Conservation (phyloP, 768 basidiomycete genomes). For the Lactarius quietus region DNA sequence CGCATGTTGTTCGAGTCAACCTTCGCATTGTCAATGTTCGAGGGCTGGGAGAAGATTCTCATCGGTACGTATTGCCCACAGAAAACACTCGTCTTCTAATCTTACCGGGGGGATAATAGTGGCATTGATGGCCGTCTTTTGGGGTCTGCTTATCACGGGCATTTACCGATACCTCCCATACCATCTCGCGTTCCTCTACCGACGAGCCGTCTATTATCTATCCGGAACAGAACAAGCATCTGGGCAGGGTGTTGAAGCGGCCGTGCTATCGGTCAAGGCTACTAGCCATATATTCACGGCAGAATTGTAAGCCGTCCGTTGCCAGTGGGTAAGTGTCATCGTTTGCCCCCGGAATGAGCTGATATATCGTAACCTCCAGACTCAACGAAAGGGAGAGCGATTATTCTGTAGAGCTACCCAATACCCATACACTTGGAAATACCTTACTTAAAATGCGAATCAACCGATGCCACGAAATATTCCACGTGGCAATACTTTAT, state of each 20-base stretch:
- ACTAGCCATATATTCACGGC: background rate
- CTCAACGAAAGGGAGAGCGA: background rate
- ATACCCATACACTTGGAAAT: background rate
- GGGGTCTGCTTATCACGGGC: conserved; percentile 47
- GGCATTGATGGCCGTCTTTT: conserved; percentile 35
- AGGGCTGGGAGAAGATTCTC: conserved; percentile 66
- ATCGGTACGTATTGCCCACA: conserved; percentile 42
- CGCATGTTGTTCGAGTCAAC: conserved; percentile 57
- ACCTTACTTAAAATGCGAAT: no score
- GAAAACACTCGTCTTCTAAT: conserved; percentile 9
- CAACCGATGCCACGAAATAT: no score
- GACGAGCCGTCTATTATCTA: conserved; percentile 59
- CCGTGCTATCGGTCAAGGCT: conserved; percentile 8
- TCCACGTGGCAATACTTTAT: background rate
- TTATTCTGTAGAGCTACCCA: background rate
- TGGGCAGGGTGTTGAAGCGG: background rate
- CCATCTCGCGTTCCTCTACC: conserved; percentile 50
- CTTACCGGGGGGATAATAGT: conserved; percentile 1
- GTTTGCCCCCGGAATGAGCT: background rate
- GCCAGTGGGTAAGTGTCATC: background rate
- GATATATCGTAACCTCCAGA: background rate
- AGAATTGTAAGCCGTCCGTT: conserved; percentile 11
- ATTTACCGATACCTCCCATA: conserved; percentile 55
- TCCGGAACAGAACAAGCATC: conserved; percentile 44
- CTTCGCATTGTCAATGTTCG: conserved; percentile 55